Percentiles rank a stretch among this genome's conserved stretches.
phyloP scores from a whole-genome alignment of 1,139 yeast species.

The Pichia sp. region DNA sequence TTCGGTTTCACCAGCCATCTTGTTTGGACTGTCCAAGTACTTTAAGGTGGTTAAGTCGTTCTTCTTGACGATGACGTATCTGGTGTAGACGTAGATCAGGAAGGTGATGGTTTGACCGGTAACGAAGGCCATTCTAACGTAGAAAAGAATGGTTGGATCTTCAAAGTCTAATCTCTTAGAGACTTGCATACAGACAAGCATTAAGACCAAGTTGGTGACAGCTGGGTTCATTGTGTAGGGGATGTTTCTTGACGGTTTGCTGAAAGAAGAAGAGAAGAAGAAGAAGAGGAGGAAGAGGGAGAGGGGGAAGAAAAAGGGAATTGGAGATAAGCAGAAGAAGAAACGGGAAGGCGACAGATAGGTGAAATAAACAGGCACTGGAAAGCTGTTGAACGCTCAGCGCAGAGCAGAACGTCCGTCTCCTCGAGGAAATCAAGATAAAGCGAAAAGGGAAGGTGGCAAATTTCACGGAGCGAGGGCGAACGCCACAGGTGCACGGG shows the following conservation, averaged over 20 bases:
- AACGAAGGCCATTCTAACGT: conserved; percentile 73
- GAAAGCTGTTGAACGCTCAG: no score
- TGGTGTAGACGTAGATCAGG: conserved; percentile 63
- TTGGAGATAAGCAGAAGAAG: no score
- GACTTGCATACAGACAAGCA: conserved; percentile 98
- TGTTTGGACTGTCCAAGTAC: conserved; percentile 83
- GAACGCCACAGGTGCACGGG: conserved; percentile 2
- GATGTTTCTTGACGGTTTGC: no score
- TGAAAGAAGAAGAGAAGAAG: neutral
- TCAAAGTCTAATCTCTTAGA: conserved; percentile 90
- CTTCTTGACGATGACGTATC: conserved; percentile 61
- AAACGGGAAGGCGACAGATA: no score
- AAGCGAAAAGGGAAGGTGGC: no score
- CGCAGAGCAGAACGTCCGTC: no score
- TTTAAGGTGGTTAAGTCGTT: conserved; percentile 92
- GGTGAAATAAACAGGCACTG: no score
- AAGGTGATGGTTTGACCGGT: conserved; percentile 67
- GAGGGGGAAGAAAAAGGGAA: no score
- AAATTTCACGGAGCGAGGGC: no score
- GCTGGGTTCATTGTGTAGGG: conserved; percentile 97
- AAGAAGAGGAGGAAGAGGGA: neutral
- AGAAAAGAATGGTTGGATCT: conserved; percentile 70
- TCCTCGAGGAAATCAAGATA: no score
- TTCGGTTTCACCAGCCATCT: conserved; percentile 71
- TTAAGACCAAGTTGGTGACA: conserved; percentile 78